Percentiles rank a stretch among this genome's conserved stretches.
Evolutionary conservation across 176 grass and related monocot species (phyloP).

Genomic region (Juncus effusus): DNA sequence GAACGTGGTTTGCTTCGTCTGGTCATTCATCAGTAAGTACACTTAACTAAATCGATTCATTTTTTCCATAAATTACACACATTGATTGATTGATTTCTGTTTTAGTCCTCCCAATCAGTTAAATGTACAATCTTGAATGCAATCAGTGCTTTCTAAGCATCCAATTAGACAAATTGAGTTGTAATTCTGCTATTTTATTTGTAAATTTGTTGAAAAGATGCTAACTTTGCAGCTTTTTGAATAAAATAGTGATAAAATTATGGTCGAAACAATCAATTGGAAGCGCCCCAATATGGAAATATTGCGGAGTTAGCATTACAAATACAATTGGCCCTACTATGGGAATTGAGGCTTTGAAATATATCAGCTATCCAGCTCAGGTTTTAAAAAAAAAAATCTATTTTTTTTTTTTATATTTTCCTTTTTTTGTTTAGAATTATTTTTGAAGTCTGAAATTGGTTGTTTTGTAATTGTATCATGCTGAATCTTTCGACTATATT

Average conservation of each 20-base stretch:
- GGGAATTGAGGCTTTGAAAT: constrained; percentile 96
- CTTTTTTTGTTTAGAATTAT: constrained; percentile 1
- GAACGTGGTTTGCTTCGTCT: constrained; percentile 79
- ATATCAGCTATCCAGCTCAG: constrained; percentile 98
- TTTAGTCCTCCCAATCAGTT: neutral
- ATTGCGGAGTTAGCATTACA: constrained; percentile 76
- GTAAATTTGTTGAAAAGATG: constrained; percentile 1
- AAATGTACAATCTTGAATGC: neutral
- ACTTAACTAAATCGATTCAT: neutral
- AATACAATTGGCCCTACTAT: constrained; percentile 93
- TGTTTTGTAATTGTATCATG: neutral
- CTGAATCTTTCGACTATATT: constrained; percentile 13
- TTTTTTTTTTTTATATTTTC: neutral
- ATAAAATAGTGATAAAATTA: constrained; percentile 71
- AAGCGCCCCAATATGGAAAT: constrained; percentile 56
- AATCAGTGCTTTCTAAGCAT: too few species aligned
- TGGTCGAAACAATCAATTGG: constrained; percentile 59
- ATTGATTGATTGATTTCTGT: neutral
- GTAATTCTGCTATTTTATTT: neutral
- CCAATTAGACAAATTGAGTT: neutral
- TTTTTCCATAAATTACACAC: neutral
- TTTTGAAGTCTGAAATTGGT: neutral
- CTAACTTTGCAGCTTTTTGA: constrained; percentile 1
- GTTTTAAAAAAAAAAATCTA: constrained; percentile 17
- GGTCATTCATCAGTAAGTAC: constrained; percentile 87